Evolutionary conservation across 768 basidiomycete species (phyloP).

Genomic region (Mycena haematopus): DNA sequence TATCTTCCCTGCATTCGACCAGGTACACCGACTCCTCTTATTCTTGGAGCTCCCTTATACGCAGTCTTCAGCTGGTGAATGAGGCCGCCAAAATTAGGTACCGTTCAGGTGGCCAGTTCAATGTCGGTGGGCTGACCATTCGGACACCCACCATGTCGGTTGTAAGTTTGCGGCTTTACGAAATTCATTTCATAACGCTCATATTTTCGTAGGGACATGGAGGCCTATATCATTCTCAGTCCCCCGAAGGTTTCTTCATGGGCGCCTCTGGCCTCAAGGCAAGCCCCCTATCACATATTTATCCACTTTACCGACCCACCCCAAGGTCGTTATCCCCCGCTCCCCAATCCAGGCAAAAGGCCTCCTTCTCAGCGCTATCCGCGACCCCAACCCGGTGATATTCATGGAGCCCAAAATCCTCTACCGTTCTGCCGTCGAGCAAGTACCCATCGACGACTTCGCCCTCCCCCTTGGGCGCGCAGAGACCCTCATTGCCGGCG

Average conservation of each 20-base stretch:
- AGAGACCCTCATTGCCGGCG: slow-evolving; percentile 74
- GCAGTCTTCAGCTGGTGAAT: slow-evolving; percentile 73
- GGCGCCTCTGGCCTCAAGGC: slow-evolving; percentile 91
- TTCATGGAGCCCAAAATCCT: slow-evolving; percentile 96
- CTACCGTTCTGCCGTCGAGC: slow-evolving; percentile 94
- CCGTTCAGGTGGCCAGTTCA: slow-evolving; percentile 84
- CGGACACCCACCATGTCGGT: slow-evolving; percentile 92
- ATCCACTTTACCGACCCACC: no score
- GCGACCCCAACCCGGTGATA: slow-evolving; percentile 92
- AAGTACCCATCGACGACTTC: slow-evolving; percentile 90
- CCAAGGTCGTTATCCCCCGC: slow-evolving; percentile 85
- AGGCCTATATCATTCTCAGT: slow-evolving; percentile 93
- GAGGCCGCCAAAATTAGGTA: slow-evolving; percentile 95
- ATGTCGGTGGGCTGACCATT: slow-evolving; percentile 83
- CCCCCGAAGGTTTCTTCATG: slow-evolving; percentile 94
- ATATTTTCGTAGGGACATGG: slow-evolving; percentile 67
- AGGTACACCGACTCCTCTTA: slow-evolving; percentile 50
- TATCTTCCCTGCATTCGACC: slow-evolving; percentile 94
- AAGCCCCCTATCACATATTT: slow-evolving; percentile 1
- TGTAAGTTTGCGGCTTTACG: slow-evolving; percentile 40
- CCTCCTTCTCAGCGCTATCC: slow-evolving; percentile 81
- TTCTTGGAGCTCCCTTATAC: not conserved
- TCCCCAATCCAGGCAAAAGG: slow-evolving; percentile 98
- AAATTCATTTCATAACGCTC: not conserved
- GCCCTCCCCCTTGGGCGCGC: slow-evolving; percentile 83